Conservation (phyloP, 148 eudicot species). For the Rhododendron ferrugineum region DNA sequence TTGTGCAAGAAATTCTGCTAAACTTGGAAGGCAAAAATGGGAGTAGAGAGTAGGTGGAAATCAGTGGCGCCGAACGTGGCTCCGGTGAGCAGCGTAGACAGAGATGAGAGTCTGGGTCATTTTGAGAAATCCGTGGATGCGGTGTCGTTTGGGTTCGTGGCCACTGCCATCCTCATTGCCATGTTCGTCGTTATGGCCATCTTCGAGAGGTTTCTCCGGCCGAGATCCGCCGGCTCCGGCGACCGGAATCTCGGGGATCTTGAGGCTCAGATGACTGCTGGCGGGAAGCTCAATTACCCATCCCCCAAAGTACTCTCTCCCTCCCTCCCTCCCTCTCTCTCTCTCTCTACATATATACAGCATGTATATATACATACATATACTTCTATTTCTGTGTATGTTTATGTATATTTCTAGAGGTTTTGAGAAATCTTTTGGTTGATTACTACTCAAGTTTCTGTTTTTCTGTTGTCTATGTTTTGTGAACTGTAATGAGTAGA, state of each 20-base stretch:
- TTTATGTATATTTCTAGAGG: background rate
- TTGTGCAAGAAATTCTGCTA: background rate
- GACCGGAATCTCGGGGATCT: constrained; percentile 15
- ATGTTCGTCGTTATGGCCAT: constrained; percentile 59
- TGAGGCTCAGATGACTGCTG: constrained; percentile 14
- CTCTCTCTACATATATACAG: background rate
- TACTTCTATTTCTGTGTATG: background rate
- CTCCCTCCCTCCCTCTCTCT: background rate
- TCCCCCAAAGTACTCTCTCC: constrained; percentile 38
- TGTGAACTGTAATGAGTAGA: constrained; percentile 3
- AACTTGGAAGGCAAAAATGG: background rate
- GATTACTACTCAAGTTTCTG: background rate
- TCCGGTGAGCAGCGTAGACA: constrained; percentile 18
- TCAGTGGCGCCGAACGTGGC: constrained; percentile 25
- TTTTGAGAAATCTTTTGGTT: background rate
- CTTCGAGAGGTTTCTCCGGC: constrained; percentile 45
- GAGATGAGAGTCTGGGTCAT: constrained; percentile 27
- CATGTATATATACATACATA: background rate
- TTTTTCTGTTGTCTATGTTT: background rate
- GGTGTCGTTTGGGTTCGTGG: constrained; percentile 56
- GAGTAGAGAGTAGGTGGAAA: constrained; percentile 5
- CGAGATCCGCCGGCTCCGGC: constrained; percentile 23
- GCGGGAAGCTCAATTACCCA: constrained; percentile 34
- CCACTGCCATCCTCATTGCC: constrained; percentile 48
- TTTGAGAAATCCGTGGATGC: constrained; percentile 43